Base-by-base conservation (phyloP, 2,329 filamentous ascomycete species). In the Blastomyces emzantsi region DNA sequence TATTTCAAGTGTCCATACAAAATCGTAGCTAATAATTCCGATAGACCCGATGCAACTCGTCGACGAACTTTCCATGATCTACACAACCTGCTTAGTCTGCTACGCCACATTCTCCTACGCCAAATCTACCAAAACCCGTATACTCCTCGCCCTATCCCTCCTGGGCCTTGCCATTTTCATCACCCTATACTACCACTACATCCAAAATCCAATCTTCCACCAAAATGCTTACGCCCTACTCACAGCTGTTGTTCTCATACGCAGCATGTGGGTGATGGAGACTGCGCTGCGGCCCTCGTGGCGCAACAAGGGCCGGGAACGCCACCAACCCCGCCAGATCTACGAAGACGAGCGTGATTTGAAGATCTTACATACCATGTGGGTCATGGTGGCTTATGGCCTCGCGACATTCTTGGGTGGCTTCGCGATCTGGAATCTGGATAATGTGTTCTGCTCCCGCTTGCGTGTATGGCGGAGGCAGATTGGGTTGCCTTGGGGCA, bases 151-250 rank as follows among this genome's bases (percentile, higher is more conserved):
- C 8, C 51, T 86, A 4, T 79, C 79, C 17, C 80, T 90, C 11
- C 71, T 85, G 6, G 75, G 75, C 11, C 73, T 87, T 39, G 80
- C 84, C n/a, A 74, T 78, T 47, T 88, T 87, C 70, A 92, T 95
- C 73, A 94, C 90, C 17, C 80, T 89, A 51, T 85, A 89, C 74
- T 96, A 96, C 75, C 89, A 92, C 72, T 85, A 90, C 66, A 85
- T 92, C 19, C 90, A 92, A 72, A 87, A 95, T 67, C 90, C 91
- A 0, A 80, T 85, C 1, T 95, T 95, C 74, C 91, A 95, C 76
- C 90, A 95, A 73, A 87, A 85, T 65, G 88, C 87, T 4, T 95
- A 92, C 69, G 89, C 86, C 1, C 72, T 88, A 3, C 77, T 95
- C 54, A 94, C 90, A 0, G 81, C 82, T 5, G 79, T 86, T 52